phyloP scores from a whole-genome alignment of 2,329 filamentous ascomycete genomes.

The Leptographium radiaticola region DNA sequence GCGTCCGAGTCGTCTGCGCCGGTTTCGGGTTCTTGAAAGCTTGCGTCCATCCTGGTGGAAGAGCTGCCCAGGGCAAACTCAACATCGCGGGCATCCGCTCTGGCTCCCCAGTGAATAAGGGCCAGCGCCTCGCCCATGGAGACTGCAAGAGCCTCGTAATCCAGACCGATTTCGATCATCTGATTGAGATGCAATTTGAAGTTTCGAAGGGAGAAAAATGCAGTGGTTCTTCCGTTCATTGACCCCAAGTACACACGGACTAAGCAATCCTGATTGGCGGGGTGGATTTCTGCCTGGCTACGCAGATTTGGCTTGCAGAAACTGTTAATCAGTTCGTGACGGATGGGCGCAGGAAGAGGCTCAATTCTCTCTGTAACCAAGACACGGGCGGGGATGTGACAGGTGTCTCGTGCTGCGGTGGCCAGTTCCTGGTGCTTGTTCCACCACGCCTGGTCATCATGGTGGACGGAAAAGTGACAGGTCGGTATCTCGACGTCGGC shows the following conservation, averaged over 20 bases:
- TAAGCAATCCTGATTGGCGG: conserved; percentile 10
- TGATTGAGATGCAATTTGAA: conserved; percentile 4
- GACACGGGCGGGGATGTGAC: conserved; percentile 9
- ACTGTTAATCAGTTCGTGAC: conserved; percentile 12
- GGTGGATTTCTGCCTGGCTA: background rate
- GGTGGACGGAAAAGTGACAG: conserved; percentile 1
- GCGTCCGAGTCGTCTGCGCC: background rate
- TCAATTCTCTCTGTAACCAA: conserved; percentile 13
- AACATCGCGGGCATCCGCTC: background rate
- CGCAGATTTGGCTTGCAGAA: conserved; percentile 11
- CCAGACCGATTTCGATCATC: background rate
- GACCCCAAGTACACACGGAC: conserved; percentile 11
- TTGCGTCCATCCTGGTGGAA: background rate
- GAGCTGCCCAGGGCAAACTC: conserved; percentile 2
- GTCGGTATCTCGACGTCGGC: conserved; percentile 5
- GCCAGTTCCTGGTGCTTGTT: background rate
- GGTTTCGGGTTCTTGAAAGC: background rate
- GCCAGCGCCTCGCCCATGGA: background rate
- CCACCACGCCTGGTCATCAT: background rate
- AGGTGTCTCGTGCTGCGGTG: background rate
- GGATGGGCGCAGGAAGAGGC: conserved; percentile 11
- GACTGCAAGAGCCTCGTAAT: background rate
- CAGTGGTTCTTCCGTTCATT: background rate
- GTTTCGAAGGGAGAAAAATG: conserved; percentile 1
- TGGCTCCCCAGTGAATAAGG: conserved; percentile 1